Base-by-base conservation (phyloP, 345 rosid genomes). In the Mercurialis annua region DNA sequence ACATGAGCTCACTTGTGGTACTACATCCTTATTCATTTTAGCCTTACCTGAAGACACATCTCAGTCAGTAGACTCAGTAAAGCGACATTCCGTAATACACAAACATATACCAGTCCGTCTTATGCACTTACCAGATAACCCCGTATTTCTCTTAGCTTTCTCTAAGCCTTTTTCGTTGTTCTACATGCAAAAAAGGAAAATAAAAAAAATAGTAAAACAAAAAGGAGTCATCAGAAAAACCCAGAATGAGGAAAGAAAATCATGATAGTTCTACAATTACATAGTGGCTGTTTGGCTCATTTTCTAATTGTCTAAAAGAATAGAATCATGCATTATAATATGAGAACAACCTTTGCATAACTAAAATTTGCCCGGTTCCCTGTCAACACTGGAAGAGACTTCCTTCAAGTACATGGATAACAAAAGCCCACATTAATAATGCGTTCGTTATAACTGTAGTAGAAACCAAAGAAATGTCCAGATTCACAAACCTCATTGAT, bases 321-420 rank as follows among this genome's bases (percentile, higher is more conserved):
- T 0, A n/a, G 20, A 7, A n/a, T 30, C 36, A 18, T 7, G 16
- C 12, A 23, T 16, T 18, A 53, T 59, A 33, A 46, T 18, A 65
- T n/a, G 51, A 24, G n/a, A 51, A 62, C 52, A 70, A 67, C 74
- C 86, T 79, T 76, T 14, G 43, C 12, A 17, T 66, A 17, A 52
- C 64, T 71, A 54, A 59, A 48, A 71, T 64, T 63, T 49, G 66
- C 74, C 65, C 70, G 78, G 60, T 65, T 83, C 50, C 36, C 57
- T 76, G 65, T 67, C 75, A 70, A 59, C 23, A 64, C 77, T 27
- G 81, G 81, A 53, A 78, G 73, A 46, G 86, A 85, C 75, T 81
- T 85, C 90, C 92, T 87, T 69, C 77, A 82, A 53, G 59, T 56
- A 75, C 50, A 73, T 54, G n/a, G 36, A 57, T 31, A 66, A 33